Conservation (phyloP, 768 basidiomycete genomes). For the Tricholoma flavovirens region DNA sequence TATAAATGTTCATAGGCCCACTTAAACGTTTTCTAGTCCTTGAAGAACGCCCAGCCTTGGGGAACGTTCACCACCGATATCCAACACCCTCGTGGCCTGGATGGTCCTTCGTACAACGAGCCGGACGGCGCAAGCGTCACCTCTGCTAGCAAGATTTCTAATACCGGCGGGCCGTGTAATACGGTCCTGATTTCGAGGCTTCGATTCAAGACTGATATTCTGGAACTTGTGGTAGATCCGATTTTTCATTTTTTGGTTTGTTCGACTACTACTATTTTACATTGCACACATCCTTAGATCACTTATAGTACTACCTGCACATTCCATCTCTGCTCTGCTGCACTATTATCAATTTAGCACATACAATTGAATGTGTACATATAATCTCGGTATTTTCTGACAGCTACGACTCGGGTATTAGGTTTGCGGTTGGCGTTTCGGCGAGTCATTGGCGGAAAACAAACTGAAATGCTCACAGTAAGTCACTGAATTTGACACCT, state of each 20-base stretch:
- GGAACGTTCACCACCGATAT: constrained; percentile 66
- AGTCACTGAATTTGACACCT: too few species aligned
- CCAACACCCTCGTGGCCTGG: constrained; percentile 31
- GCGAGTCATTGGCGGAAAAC: too few species aligned
- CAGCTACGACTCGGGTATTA: too few species aligned
- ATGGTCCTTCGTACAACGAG: constrained; percentile 47
- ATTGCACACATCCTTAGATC: too few species aligned
- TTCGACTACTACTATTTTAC: too few species aligned
- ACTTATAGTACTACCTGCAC: too few species aligned
- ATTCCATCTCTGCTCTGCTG: too few species aligned
- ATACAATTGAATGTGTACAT: too few species aligned
- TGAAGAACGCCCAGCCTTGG: constrained; percentile 58
- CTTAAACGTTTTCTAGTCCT: constrained; percentile 62
- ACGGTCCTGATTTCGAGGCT: constrained; percentile 59
- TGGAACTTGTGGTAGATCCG: constrained; percentile 34
- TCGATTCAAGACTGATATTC: constrained; percentile 57
- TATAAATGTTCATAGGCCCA: constrained; percentile 50
- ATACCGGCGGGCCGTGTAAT: constrained; percentile 39
- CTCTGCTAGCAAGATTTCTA: constrained; percentile 52
- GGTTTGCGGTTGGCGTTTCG: too few species aligned
- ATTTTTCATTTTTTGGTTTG: not conserved
- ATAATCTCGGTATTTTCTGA: too few species aligned
- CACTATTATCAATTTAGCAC: too few species aligned
- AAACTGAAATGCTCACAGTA: too few species aligned
- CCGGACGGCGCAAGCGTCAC: constrained; percentile 24